Conservation (phyloP, 257 asterid species). For the Ehretia macrophylla region DNA sequence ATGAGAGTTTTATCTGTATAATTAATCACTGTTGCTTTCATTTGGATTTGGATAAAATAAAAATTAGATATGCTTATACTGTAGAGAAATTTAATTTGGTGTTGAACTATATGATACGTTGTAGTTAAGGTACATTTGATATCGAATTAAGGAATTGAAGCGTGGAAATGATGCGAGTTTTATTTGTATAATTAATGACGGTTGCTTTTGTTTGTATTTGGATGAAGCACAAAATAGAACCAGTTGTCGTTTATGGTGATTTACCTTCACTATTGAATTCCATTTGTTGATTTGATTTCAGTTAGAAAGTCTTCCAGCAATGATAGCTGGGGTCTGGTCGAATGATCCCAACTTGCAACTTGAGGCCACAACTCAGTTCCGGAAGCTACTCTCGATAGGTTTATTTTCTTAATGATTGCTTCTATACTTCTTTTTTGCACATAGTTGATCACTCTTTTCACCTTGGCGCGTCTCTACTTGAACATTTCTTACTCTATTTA, state of each 20-base stretch:
- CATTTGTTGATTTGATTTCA: slow-evolving; percentile 18
- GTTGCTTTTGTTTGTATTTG: no score
- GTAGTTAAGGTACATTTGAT: no score
- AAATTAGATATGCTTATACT: no score
- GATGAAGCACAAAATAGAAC: no score
- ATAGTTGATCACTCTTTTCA: not conserved
- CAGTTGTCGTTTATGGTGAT: not conserved
- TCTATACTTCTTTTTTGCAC: not conserved
- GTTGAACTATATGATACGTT: not conserved
- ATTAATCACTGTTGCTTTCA: no score
- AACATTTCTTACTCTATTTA: not conserved
- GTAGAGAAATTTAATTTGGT: not conserved
- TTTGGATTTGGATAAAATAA: no score
- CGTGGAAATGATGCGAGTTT: no score
- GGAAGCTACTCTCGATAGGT: slow-evolving; percentile 94
- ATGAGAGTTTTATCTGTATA: no score
- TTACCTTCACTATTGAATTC: not conserved
- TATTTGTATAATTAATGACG: no score
- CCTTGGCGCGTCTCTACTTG: slow-evolving; percentile 5
- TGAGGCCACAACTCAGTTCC: slow-evolving; percentile 86
- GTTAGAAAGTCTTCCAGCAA: slow-evolving; percentile 77
- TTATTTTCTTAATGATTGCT: not conserved
- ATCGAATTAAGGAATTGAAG: no score
- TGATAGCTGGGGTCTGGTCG: slow-evolving; percentile 79
- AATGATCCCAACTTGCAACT: slow-evolving; percentile 60